Evolutionary conservation across 2,329 filamentous ascomycete genomes (phyloP), one percentile per base, ranked within the genome.

Genomic region (Coniochaeta sp.): DNA sequence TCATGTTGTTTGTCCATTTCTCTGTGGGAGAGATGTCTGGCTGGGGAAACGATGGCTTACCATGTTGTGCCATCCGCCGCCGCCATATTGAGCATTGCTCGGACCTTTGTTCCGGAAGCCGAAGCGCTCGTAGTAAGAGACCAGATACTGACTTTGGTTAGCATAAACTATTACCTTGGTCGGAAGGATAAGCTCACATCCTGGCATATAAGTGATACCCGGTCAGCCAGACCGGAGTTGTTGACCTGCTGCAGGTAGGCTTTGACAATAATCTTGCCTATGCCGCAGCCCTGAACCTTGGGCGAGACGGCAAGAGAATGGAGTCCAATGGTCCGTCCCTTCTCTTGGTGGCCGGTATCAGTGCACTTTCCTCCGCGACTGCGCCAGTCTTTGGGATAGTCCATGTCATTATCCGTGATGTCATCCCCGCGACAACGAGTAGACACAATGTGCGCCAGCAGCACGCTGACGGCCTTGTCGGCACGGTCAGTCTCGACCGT

Each of bases 51-150:
- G 43, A 24, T 2, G 19, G 6, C 79, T 72, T 72, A 92, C 89
- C 90, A 96, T 86, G 71, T 95, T 87, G 66, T 85, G 81, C 91
- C 92, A 96, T 19, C 85, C 87, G 34, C 91, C 90, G 40, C 91
- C 91, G 22, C 87, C 89, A 74, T 91, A 92, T 61, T 83, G 79
- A 58, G 85, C 88, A 62, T 83, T 76, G 72, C 91, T 95, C 57
- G 80, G 76, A 0, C 92, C 91, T 33, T 80, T 73, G 66, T 88
- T 84, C 65, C 77, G 77, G 71, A 95, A 96, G 0, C 91, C 86
- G 65, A 91, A 81, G n/a, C 81, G 81, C 70, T 88, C 82, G 71
- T 96, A 97, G 71, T 89, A 96, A 1, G 77, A 77, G 28, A 93
- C 78, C 40, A 93, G 78, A 60, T 87, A 79, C 83, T 86, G 59